Evolutionary conservation across 116 monocot genomes (phyloP).

Genomic region (Posidonia oceanica): DNA sequence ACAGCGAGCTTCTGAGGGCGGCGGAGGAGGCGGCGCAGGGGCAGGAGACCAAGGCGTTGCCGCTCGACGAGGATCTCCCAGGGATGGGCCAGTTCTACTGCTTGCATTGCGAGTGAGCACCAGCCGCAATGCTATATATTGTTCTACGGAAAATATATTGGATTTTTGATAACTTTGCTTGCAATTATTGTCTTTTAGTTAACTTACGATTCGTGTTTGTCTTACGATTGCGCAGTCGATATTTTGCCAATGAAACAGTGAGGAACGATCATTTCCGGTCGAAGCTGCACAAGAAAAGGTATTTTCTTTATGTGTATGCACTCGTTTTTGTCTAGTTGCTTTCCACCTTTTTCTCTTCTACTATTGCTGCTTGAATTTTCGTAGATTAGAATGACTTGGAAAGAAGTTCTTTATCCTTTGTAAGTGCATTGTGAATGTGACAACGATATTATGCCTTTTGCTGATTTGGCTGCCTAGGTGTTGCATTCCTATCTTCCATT

Average conservation of each 20-base stretch:
- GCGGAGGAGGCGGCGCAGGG: conserved; percentile 29
- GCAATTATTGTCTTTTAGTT: no score
- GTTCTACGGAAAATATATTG: no score
- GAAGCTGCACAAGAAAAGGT: conserved; percentile 23
- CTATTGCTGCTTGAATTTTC: no score
- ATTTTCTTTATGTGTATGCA: background rate
- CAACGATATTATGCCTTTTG: no score
- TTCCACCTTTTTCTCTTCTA: no score
- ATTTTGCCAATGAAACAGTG: conserved; percentile 56
- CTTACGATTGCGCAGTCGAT: conserved; percentile 24
- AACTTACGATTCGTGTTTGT: no score
- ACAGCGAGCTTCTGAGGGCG: conserved; percentile 52
- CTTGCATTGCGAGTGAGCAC: conserved; percentile 76
- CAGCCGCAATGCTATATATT: background rate
- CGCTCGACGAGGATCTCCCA: conserved; percentile 71
- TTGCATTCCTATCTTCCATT: no score
- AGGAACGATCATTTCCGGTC: conserved; percentile 28
- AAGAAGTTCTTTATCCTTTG: no score
- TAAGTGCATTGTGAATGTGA: no score
- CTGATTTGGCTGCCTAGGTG: no score
- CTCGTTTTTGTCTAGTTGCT: background rate
- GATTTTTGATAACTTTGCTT: no score
- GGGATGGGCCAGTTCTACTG: conserved; percentile 99
- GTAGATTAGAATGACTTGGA: no score
- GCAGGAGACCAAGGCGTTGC: conserved; percentile 24